Evolutionary conservation across 192 early-diverging fungal species (phyloP).

Genomic region (Backusella mclennaniae): DNA sequence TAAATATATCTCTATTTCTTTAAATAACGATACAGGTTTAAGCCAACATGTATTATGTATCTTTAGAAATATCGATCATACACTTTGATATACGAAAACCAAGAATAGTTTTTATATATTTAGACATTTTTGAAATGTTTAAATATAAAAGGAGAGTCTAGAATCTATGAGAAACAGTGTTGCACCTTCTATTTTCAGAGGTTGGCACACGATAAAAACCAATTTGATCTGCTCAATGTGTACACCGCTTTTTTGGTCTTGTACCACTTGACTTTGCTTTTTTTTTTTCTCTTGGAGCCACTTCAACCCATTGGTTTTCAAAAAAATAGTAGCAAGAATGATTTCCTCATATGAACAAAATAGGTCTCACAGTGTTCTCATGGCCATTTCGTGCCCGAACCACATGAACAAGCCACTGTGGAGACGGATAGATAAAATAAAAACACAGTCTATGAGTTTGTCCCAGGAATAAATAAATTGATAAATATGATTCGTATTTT

Average conservation of each 20-base stretch:
- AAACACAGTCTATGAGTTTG: not conserved
- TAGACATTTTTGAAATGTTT: too few relatives aligned
- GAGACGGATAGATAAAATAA: not conserved
- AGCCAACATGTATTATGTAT: not conserved
- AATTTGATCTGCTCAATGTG: constrained; percentile 4
- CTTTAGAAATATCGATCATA: not conserved
- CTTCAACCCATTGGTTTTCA: not conserved
- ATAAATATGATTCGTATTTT: not conserved
- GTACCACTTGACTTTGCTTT: not conserved
- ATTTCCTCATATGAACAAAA: not conserved
- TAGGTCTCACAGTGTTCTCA: not conserved
- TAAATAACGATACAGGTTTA: not conserved
- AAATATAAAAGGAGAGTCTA: not conserved
- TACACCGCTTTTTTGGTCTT: constrained; percentile 1
- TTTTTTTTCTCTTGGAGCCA: not conserved
- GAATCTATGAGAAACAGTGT: not conserved
- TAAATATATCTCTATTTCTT: not conserved
- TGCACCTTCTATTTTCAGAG: not conserved
- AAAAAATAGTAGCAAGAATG: not conserved
- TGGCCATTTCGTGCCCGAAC: not conserved
- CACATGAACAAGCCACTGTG: not conserved
- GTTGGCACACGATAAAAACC: not conserved
- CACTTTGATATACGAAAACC: not conserved
- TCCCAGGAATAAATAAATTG: not conserved
- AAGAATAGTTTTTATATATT: not conserved